Percentiles rank a stretch among this genome's conserved stretches.
Evolutionary conservation across 2,329 filamentous ascomycete genomes (phyloP).

Genomic region (Penicillium occitanis): DNA sequence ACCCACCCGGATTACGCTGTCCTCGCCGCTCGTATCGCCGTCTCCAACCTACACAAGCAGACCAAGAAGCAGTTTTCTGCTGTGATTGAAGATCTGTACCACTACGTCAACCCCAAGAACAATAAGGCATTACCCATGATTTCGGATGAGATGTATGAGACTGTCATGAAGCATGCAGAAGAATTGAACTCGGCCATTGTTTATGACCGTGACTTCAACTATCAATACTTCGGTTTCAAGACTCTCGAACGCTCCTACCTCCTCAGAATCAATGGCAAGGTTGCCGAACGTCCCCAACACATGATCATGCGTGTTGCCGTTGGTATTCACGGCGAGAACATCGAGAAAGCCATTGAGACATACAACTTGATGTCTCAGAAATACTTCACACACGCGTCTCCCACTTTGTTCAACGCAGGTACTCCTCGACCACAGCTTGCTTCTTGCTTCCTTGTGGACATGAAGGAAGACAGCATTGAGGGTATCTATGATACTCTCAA

Average conservation of each 20-base stretch:
- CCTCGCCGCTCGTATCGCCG: slow-evolving; percentile 94
- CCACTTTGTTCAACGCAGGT: slow-evolving; percentile 96
- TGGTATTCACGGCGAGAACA: slow-evolving; percentile 91
- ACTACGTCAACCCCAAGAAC: slow-evolving; percentile 97
- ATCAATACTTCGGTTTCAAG: slow-evolving; percentile 99
- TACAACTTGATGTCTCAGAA: slow-evolving; percentile 99
- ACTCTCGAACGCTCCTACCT: slow-evolving; percentile 97
- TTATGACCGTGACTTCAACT: slow-evolving; percentile 99
- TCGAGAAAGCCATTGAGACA: slow-evolving; percentile 93
- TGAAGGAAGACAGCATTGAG: slow-evolving; percentile 99
- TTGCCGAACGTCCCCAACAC: slow-evolving; percentile 95
- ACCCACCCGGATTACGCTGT: slow-evolving; percentile 99
- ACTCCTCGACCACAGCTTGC: slow-evolving; percentile 93
- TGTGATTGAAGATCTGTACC: slow-evolving; percentile 87
- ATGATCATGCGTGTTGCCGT: slow-evolving; percentile 99
- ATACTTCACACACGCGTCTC: slow-evolving; percentile 97
- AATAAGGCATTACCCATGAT: slow-evolving; percentile 86
- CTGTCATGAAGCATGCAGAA: slow-evolving; percentile 91
- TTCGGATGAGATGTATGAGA: slow-evolving; percentile 83
- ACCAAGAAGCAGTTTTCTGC: slow-evolving; percentile 99
- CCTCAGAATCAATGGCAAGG: slow-evolving; percentile 90
- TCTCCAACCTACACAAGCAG: slow-evolving; percentile 99
- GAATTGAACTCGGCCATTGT: slow-evolving; percentile 99
- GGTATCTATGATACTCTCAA: slow-evolving; percentile 99
- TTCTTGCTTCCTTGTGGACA: slow-evolving; percentile 98